Evolutionary conservation across 495 filamentous ascomycete genomes (phyloP).

Genomic region (Hyaloscypha bicolor): DNA sequence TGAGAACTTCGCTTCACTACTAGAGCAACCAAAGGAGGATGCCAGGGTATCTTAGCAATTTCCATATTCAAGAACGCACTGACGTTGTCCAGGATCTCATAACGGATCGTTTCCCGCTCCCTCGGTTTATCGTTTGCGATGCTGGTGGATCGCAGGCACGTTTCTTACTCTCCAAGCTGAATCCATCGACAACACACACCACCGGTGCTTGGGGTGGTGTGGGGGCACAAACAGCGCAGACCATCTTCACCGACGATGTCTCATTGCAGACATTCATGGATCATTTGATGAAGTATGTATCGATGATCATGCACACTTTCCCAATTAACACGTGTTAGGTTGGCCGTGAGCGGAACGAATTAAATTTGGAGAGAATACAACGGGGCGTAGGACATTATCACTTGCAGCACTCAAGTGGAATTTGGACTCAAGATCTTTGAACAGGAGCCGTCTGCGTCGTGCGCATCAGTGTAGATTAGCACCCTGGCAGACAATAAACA

Average conservation of each 20-base stretch:
- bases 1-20: constrained; percentile 86
- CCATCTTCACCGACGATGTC: constrained; percentile 99
- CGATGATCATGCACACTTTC: constrained; percentile 12
- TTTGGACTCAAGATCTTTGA: background rate
- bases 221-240: constrained; percentile 85
- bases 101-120: constrained; percentile 94
- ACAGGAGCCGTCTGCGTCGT: background rate
- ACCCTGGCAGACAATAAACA: background rate
- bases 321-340: constrained; percentile 35
- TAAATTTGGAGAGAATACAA: constrained; percentile 27
- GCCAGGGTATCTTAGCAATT: constrained; percentile 62
- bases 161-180: constrained; percentile 96
- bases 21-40: constrained; percentile 97
- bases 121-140: constrained; percentile 98
- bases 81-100: constrained; percentile 79
- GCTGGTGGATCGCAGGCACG: constrained; percentile 97
- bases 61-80: constrained; percentile 13
- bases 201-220: constrained; percentile 88
- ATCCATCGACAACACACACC: constrained; percentile 98
- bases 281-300: constrained; percentile 94
- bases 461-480: background rate
- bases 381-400: too few relatives aligned
- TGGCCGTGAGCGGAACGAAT: constrained; percentile 61
- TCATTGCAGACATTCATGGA: constrained; percentile 99
- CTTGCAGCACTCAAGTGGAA: background rate